Conservation (phyloP, 129 eudicot genomes). For the Chrysanthemum makinoi region DNA sequence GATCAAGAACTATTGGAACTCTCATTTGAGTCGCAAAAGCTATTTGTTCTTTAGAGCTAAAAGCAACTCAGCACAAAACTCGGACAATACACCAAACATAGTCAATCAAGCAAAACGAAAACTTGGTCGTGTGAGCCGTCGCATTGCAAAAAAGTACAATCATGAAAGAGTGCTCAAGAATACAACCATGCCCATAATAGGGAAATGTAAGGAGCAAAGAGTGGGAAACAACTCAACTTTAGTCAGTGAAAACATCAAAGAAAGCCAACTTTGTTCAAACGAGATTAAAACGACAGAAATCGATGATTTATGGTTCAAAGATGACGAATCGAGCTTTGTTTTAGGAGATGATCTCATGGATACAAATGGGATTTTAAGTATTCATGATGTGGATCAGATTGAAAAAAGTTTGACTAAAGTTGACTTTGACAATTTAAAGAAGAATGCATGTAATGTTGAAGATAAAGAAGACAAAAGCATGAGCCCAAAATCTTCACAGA, state of each 20-base stretch:
- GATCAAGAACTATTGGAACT: constrained; percentile 49
- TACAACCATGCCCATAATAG: constrained; percentile 5
- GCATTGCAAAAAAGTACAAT: constrained; percentile 16
- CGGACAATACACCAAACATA: background rate
- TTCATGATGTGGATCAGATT: constrained; percentile 3
- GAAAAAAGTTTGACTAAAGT: background rate
- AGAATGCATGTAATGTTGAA: constrained; percentile 10
- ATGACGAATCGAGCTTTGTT: constrained; percentile 7
- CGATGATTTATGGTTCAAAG: background rate
- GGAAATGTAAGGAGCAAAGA: background rate
- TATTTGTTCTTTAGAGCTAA: background rate
- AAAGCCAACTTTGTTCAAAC: background rate
- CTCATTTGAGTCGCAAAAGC: constrained; percentile 21
- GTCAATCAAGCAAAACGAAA: background rate
- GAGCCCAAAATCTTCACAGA: background rate
- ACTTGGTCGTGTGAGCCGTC: constrained; percentile 17
- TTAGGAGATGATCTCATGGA: background rate
- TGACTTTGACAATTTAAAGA: background rate
- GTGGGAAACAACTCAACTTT: background rate
- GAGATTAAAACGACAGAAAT: constrained; percentile 1
- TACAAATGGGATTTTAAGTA: background rate
- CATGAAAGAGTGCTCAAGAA: background rate
- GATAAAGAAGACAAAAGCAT: background rate
- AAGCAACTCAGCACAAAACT: background rate
- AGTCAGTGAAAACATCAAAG: background rate